A percentile compares a stretch with the other conserved stretches of the same genome.
These are phyloP conservation scores for Haplosporangium sp. DNA, from an alignment of 371 early-diverging fungal genomes.

Conservation along the genomic window DNA sequence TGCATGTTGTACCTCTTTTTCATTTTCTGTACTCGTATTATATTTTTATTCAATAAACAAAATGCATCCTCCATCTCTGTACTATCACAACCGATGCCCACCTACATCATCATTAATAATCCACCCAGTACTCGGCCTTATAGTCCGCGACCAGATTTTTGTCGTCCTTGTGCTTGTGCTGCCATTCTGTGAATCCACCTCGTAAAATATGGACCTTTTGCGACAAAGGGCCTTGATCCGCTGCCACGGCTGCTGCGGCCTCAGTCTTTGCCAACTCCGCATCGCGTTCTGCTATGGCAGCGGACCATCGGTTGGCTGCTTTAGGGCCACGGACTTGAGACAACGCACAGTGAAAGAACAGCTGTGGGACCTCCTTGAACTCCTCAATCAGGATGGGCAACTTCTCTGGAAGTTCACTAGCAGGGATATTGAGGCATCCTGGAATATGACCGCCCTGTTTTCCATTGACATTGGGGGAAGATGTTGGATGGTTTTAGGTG, in stretches of 20 bases:
- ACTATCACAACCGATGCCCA: no score
- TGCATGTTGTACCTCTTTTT: no score
- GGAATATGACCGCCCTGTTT: constrained; percentile 86
- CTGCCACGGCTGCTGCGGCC: constrained; percentile 14
- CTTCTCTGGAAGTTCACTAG: constrained; percentile 64
- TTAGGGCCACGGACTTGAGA: constrained; percentile 91
- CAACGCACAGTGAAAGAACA: constrained; percentile 88
- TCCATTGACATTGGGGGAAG: not conserved
- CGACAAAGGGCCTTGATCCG: not conserved
- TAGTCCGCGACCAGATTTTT: constrained; percentile 72
- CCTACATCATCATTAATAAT: constrained; percentile 17
- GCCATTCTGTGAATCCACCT: constrained; percentile 83
- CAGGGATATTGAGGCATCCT: constrained; percentile 80
- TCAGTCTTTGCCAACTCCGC: constrained; percentile 40
- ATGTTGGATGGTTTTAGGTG: not conserved
- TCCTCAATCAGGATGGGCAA: constrained; percentile 61
- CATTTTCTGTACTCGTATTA: no score
- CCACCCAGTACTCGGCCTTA: constrained; percentile 66
- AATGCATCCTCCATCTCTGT: no score
- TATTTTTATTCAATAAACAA: not conserved
- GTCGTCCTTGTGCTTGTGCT: constrained; percentile 64
- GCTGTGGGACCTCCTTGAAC: constrained; percentile 68
- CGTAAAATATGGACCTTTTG: constrained; percentile 71
- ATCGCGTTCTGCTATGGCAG: constrained; percentile 57
- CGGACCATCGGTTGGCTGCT: constrained; percentile 79